phyloP scores from a whole-genome alignment of 441 rosid species.

The Theobroma grandiflorum region DNA sequence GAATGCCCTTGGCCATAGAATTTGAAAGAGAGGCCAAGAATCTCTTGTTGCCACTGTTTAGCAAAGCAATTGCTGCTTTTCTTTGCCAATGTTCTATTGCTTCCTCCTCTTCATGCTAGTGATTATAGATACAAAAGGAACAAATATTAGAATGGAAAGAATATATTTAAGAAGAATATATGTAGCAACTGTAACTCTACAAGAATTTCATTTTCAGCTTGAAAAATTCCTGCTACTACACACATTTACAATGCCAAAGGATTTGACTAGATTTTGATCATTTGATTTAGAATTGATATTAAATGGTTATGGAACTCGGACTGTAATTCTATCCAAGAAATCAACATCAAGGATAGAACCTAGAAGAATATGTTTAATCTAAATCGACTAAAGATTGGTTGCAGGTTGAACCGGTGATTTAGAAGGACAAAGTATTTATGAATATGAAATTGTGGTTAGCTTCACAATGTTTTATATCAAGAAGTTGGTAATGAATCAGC shows the following conservation, averaged over 20 bases:
- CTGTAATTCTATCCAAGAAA: too few species aligned
- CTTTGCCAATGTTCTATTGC: slow-evolving; percentile 55
- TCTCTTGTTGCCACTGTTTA: slow-evolving; percentile 43
- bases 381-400: too few species aligned
- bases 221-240: neutral
- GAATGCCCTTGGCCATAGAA: slow-evolving; percentile 57
- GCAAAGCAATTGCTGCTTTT: slow-evolving; percentile 49
- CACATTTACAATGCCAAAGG: neutral
- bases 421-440: neutral
- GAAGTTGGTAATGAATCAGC: neutral
- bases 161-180: slow-evolving; percentile 6
- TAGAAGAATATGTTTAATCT: too few species aligned
- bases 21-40: slow-evolving; percentile 54
- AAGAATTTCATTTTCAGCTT: neutral
- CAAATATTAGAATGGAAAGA: neutral
- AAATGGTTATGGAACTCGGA: neutral
- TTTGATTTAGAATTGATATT: neutral
- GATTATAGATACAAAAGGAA: neutral
- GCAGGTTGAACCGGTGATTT: too few species aligned
- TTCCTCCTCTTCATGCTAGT: slow-evolving; percentile 57
- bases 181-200: neutral
- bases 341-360: too few species aligned
- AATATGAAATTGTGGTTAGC: neutral
- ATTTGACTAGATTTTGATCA: neutral
- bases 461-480: neutral